Conservation (phyloP, 176 grass and related monocot genomes). For the Ensete ventricosum region DNA sequence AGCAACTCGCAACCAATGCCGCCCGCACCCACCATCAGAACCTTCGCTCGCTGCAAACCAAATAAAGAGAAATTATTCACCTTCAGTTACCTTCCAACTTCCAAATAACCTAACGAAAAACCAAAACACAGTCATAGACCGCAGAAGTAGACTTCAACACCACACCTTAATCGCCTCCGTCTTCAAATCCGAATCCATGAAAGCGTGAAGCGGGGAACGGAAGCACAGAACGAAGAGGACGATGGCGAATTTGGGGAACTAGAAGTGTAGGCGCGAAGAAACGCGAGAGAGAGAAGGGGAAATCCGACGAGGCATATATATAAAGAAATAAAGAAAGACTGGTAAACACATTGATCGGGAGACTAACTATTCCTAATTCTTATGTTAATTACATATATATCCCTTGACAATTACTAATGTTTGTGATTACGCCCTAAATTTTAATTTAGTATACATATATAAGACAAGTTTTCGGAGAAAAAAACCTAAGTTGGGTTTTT, state of each 20-base stretch:
- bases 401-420: too few species aligned
- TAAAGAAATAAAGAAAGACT: not conserved
- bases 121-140: not conserved
- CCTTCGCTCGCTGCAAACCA: slow-evolving; percentile 62
- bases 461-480: too few species aligned
- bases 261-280: not conserved
- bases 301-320: not conserved
- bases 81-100: not conserved
- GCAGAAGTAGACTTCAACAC: not conserved
- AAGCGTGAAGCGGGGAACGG: not conserved
- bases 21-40: slow-evolving; percentile 94
- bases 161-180: slow-evolving; percentile 12
- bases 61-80: not conserved
- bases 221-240: not conserved
- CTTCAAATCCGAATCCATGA: slow-evolving; percentile 10
- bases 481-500: too few species aligned
- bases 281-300: not conserved
- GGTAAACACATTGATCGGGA: not conserved
- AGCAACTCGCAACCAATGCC: slow-evolving; percentile 98
- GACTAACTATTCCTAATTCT: not conserved
- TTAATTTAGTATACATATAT: too few species aligned
- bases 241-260: not conserved
- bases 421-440: too few species aligned
- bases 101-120: not conserved
- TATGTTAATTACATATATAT: not conserved